Conservation (phyloP, 73 alveolate genomes). For the Paramecium octaurelia region DNA sequence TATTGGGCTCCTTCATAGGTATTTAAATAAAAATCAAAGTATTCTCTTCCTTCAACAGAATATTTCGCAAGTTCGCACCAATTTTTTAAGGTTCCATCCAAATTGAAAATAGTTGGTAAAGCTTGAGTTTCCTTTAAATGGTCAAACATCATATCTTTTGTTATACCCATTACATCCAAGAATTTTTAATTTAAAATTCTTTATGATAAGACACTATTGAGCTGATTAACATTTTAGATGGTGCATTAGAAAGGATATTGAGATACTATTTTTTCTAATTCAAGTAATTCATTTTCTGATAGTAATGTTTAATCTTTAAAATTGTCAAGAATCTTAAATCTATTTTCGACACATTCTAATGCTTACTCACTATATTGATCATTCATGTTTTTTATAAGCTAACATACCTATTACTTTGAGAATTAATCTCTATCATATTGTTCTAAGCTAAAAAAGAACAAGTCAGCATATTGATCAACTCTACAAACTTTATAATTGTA, state of each 20-base stretch:
- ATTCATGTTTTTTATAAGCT: neutral
- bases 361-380: constrained; percentile 36
- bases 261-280: neutral
- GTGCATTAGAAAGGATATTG: constrained; percentile 6
- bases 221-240: neutral
- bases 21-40: neutral
- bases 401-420: constrained; percentile 5
- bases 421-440: constrained; percentile 31
- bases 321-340: constrained; percentile 10
- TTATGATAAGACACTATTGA: neutral
- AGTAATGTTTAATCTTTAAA: neutral
- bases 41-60: constrained; percentile 38
- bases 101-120: constrained; percentile 14
- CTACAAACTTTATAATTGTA: constrained; percentile 35
- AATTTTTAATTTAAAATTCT: constrained; percentile 29
- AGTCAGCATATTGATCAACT: neutral
- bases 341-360: neutral
- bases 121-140: constrained; percentile 25
- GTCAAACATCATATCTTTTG: constrained; percentile 45
- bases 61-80: constrained; percentile 44
- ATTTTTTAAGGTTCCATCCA: constrained; percentile 19
- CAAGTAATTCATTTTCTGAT: neutral
- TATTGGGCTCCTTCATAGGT: constrained; percentile 26
- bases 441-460: constrained; percentile 7
- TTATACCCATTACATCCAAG: constrained; percentile 27